These are phyloP conservation scores for Alternaria conjuncta DNA, from an alignment of 2,329 filamentous ascomycete genomes.

Conservation along the genomic window DNA sequence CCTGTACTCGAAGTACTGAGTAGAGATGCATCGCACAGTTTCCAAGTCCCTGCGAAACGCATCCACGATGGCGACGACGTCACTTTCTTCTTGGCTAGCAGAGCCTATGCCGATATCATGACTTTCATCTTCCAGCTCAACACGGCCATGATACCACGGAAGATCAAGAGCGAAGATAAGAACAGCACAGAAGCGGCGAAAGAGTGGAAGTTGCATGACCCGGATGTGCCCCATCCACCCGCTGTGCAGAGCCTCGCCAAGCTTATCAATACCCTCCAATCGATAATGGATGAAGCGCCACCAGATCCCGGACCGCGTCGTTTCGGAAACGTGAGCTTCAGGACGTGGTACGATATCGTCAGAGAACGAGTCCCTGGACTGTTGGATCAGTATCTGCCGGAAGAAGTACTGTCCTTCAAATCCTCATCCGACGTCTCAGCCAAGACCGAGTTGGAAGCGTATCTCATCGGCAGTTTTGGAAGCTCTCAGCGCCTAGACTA, in stretches of 20 bases:
- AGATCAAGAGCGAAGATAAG: conserved; percentile 46
- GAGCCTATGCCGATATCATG: conserved; percentile 86
- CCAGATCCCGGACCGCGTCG: conserved; percentile 84
- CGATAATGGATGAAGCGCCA: conserved; percentile 64
- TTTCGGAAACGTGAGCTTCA: conserved; percentile 91
- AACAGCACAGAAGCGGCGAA: conserved; percentile 52
- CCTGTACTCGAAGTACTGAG: conserved; percentile 34
- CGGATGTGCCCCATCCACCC: conserved; percentile 57
- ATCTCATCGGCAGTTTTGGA: conserved; percentile 85
- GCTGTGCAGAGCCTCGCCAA: conserved; percentile 69
- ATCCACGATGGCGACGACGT: conserved; percentile 90
- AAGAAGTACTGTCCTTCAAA: conserved; percentile 52
- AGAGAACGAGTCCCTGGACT: conserved; percentile 65
- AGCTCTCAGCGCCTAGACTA: conserved; percentile 91
- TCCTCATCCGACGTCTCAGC: conserved; percentile 51
- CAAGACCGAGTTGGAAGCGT: conserved; percentile 73
- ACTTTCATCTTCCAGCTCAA: conserved; percentile 91
- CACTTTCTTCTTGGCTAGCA: conserved; percentile 75
- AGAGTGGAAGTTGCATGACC: conserved; percentile 58
- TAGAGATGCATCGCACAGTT: conserved; percentile 49
- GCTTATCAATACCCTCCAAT: conserved; percentile 59
- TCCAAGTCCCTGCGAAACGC: conserved; percentile 73
- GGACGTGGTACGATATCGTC: conserved; percentile 78
- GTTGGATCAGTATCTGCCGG: conserved; percentile 63
- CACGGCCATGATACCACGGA: conserved; percentile 78